phyloP scores from a whole-genome alignment of 2,329 filamentous ascomycete species.

The Lasiodiplodia hormozganensis region DNA sequence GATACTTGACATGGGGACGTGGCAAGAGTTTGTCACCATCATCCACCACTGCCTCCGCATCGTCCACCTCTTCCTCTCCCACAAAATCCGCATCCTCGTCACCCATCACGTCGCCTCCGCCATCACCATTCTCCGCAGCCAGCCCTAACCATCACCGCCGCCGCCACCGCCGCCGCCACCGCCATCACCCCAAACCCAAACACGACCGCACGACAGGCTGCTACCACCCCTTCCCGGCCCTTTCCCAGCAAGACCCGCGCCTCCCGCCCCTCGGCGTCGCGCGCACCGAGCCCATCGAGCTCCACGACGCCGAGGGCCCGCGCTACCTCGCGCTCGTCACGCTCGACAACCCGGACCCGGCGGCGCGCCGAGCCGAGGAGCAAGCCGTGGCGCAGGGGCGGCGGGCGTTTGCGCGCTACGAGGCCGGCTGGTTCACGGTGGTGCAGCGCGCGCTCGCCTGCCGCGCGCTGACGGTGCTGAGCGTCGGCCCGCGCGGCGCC shows the following conservation, averaged over 20 bases:
- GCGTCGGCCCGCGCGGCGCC: constrained; percentile 26
- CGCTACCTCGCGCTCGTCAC: constrained; percentile 19
- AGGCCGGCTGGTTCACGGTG: constrained; percentile 11
- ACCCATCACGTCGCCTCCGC: background rate
- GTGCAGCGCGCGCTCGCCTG: background rate
- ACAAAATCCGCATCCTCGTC: background rate
- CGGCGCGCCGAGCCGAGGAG: background rate
- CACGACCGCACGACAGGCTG: background rate
- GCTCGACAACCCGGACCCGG: constrained; percentile 20
- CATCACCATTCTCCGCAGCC: too few relatives aligned
- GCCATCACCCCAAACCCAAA: background rate
- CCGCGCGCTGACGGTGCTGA: constrained; percentile 5
- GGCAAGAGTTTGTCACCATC: background rate
- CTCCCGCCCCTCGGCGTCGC: background rate
- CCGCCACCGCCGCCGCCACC: background rate
- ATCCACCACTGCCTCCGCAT: background rate
- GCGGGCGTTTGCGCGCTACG: constrained; percentile 1
- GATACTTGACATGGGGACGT: background rate
- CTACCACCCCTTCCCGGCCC: background rate
- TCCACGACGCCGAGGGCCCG: constrained; percentile 19
- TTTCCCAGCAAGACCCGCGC: background rate
- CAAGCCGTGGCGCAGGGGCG: background rate
- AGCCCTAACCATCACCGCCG: too few relatives aligned
- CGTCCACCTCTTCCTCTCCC: background rate
- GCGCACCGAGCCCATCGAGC: constrained; percentile 9